These are phyloP conservation scores for Exophiala sp. DNA, from an alignment of 2,329 filamentous ascomycete species.

Conservation along the genomic window DNA sequence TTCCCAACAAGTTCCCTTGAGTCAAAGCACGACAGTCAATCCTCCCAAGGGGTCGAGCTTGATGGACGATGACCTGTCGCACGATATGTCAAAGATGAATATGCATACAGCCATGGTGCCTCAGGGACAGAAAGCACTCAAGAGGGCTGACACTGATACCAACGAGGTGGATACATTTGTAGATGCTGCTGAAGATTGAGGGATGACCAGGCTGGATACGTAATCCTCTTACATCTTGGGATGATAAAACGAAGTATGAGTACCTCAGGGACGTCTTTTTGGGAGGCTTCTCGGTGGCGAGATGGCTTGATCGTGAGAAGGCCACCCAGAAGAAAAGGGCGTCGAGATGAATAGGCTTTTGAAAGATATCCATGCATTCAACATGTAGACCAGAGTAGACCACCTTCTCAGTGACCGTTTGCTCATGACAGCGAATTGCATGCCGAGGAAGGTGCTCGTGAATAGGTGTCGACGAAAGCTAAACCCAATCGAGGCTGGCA, in stretches of 20 bases:
- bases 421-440: too few relatives aligned
- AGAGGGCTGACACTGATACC: constrained; percentile 39
- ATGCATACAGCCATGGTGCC: constrained; percentile 29
- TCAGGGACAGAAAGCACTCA: constrained; percentile 28
- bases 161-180: constrained; percentile 43
- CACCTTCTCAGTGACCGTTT: too few relatives aligned
- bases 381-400: too few relatives aligned
- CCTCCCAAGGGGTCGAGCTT: constrained; percentile 10
- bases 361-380: neutral
- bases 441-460: too few relatives aligned
- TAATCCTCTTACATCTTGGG: neutral
- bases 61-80: constrained; percentile 25
- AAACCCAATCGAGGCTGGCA: too few relatives aligned
- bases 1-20: constrained; percentile 12
- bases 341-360: neutral
- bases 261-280: neutral
- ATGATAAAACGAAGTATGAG: neutral
- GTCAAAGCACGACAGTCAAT: constrained; percentile 5
- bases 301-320: neutral
- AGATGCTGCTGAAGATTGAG: constrained; percentile 35
- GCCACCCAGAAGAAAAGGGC: too few relatives aligned
- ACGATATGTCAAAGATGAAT: constrained; percentile 26
- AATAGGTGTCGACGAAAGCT: too few relatives aligned
- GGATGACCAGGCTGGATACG: constrained; percentile 27
- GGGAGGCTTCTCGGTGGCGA: neutral